These are phyloP conservation scores for Xylaria sp. DNA, from an alignment of 495 filamentous ascomycete genomes.

Conservation along the genomic window DNA sequence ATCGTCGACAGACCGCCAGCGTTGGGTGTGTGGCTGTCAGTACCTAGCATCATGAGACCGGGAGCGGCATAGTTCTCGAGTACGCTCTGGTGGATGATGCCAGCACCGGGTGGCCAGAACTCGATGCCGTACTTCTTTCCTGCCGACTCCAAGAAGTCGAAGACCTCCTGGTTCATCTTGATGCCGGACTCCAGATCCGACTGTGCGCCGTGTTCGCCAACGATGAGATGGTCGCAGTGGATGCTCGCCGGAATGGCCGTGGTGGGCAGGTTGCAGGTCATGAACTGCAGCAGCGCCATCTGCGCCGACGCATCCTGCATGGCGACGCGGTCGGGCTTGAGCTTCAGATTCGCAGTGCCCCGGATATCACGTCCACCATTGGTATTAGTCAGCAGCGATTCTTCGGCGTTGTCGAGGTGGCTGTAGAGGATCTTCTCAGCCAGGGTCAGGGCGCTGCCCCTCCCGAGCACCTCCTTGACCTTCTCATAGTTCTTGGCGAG, in stretches of 20 bases:
- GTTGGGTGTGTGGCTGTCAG: conserved; percentile 97
- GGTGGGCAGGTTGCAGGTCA: conserved; percentile 89
- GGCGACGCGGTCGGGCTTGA: conserved; percentile 96
- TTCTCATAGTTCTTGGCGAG: conserved; percentile 55
- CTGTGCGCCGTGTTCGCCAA: conserved; percentile 88
- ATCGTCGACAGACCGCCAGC: conserved; percentile 91
- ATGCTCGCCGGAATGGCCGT: conserved; percentile 98
- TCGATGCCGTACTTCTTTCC: conserved; percentile 97
- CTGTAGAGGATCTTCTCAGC: conserved; percentile 99
- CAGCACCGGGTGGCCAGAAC: conserved; percentile 98
- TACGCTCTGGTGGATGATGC: conserved; percentile 98
- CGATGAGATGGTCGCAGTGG: conserved; percentile 99
- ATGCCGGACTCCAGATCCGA: conserved; percentile 87
- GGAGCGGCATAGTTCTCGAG: conserved; percentile 98
- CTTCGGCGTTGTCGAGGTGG: conserved; percentile 86
- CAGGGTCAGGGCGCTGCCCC: conserved; percentile 73
- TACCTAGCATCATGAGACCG: conserved; percentile 99
- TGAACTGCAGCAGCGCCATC: conserved; percentile 98
- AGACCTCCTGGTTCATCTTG: conserved; percentile 93
- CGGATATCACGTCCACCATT: conserved; percentile 81
- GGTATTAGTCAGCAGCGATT: conserved; percentile 79
- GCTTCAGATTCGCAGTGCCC: conserved; percentile 90
- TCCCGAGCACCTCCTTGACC: conserved; percentile 76
- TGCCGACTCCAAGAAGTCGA: conserved; percentile 94
- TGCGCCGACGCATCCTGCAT: conserved; percentile 99